Evolutionary conservation across 805 yeast species (phyloP), one percentile per base, ranked within the genome.

Genomic region (Saturnispora zaruensis): DNA sequence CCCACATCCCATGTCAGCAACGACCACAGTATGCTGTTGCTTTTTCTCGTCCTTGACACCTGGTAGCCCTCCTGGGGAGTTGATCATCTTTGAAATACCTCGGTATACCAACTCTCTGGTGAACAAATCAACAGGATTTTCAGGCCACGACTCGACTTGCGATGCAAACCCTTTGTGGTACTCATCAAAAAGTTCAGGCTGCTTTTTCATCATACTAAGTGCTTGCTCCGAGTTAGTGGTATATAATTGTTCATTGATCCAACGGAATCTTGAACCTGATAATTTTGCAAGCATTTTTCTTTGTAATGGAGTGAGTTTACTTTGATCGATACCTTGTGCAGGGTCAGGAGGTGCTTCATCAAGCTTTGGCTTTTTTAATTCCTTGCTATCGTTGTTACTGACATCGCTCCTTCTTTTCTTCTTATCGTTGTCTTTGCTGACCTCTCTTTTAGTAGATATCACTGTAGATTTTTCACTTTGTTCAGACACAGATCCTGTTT

Each of bases 1-100:
- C 50, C 99, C 99, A 66, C 99, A 93, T 9, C 99, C 99, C 98
- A 93, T 91, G 69, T 93, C 99, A 0, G 98, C 97, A 52, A 93
- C 77, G 3, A 85, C 88, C 34, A 91, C 81, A 52, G 76, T 75
- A 50, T 79, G 79, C 3, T 50, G 38, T 23, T 38, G 45, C 13
- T 11, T 33, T 7, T 53, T 53, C 45, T 67, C 67, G n/a, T 69
- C 65, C 6, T 63, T 66, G 36, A 80, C 63, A 18, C 93, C 95
- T 1, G 96, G 96, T 49, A 90, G 74, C 2, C 97, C 98, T 55
- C 98, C 98, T 4, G 98, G 98, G 0, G 97, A 96, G 65, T 84
- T 87, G 4, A 89, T 79, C 50, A 57, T 57, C n/a, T 83, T 81
- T 60, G 76, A 83, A 11, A 72, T 64, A 1, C 81, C 71, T 59